Base-by-base conservation (phyloP, 495 filamentous ascomycete species). In the Xylaria flabelliformis region DNA sequence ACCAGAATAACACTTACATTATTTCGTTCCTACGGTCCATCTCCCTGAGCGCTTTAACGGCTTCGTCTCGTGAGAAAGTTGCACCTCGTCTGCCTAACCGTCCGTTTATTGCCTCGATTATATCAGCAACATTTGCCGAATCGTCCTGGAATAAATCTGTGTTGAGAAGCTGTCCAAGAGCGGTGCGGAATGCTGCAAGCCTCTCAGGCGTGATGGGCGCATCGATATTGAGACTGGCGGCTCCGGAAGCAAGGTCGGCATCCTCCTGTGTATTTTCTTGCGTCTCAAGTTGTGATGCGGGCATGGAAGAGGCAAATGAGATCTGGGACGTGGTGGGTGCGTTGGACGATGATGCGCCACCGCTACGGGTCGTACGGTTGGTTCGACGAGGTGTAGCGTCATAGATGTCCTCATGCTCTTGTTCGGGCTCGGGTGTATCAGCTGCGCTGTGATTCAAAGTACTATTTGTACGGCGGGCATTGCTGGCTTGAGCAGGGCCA, bases 11-110 rank as follows among this genome's bases (percentile, higher is more conserved):
- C 26, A 91, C 93, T 90, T 82, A 97, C 97, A 98, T 98, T 81
- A 99, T 90, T 83, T 93, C 89, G 78, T 98, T 98, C 80, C 85
- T 83, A 56, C 91, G 90, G 70, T 92, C 91, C 93, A 99, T 91
- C 77, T 83, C 88, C 80, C 87, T 86, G 75, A 99, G 80, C 64
- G 93, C 95, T 80, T 88, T 84, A 65, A 92, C 81, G 3, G 93
- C 94, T 83, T 99, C 97, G 1, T 83, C 81, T 36, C 86, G 85
- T 46, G 83, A 86, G 84, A 97, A 98, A 50, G 83, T 79, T 19
- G 82, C 82, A 44, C 75, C 76, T 80, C 84, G 42, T 81, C 86
- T 71, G 0, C 86, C 86, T 32, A 97, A 76, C 67, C 88, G 87
- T 6, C 82, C 82, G 80, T 99, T 99, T 46, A 99, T 93, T 0